A percentile compares a stretch with the other conserved stretches of the same genome.
Conservation (phyloP, 495 filamentous ascomycete species). For the Amphirosellinia nigrospora region DNA sequence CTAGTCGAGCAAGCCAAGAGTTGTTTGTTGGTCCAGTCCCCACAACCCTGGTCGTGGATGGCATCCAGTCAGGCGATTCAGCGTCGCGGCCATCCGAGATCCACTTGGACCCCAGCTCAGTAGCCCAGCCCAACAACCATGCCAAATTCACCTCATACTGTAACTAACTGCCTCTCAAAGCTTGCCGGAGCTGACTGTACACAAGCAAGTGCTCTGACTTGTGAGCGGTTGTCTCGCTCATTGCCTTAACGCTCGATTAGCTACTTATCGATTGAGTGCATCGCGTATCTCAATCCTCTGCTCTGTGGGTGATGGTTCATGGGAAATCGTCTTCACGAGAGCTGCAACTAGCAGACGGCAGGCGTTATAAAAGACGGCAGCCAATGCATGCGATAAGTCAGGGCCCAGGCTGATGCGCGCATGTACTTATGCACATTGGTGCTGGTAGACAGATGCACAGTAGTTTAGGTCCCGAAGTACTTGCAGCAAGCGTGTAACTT, state of each 20-base stretch:
- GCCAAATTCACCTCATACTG: constrained; percentile 11
- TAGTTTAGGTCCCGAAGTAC: constrained; percentile 15
- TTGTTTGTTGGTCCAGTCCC: constrained; percentile 16
- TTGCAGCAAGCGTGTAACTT: not conserved
- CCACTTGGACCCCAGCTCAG: constrained; percentile 20
- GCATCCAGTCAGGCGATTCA: constrained; percentile 23
- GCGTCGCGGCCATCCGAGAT: constrained; percentile 22
- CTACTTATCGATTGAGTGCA: not conserved
- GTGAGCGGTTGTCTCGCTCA: not conserved
- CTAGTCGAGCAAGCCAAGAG: constrained; percentile 18
- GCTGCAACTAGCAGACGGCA: constrained; percentile 38
- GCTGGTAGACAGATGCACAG: constrained; percentile 3
- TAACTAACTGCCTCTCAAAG: not conserved
- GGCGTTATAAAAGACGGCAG: constrained; percentile 45
- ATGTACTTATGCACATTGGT: constrained; percentile 29
- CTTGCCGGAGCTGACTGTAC: not conserved
- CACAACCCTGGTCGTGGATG: constrained; percentile 23
- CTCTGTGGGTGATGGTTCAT: not conserved
- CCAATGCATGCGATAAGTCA: constrained; percentile 54
- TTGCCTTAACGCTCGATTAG: not conserved
- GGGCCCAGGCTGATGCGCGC: constrained; percentile 41
- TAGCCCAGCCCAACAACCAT: constrained; percentile 3
- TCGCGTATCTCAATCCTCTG: not conserved
- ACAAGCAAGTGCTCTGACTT: not conserved
- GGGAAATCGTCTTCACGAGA: constrained; percentile 35